Conservation (phyloP, 1,284 basidiomycete genomes). For the Ceratobasidium sp. region DNA sequence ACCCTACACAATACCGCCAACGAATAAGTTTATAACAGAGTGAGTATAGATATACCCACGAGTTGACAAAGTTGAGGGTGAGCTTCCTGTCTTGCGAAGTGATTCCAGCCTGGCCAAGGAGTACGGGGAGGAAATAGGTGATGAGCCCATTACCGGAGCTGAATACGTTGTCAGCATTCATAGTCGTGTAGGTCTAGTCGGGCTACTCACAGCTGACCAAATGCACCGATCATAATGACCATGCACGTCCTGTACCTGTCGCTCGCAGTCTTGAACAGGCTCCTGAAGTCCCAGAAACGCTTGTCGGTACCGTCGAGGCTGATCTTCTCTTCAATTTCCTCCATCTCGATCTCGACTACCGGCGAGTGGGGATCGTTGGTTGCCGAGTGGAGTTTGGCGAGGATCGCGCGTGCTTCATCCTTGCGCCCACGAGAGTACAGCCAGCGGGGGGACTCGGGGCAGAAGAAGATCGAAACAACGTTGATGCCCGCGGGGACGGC, state of each 20-base stretch:
- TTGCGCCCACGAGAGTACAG: constrained; percentile 62
- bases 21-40: background rate
- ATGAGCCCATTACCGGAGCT: constrained; percentile 50
- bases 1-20: constrained; percentile 15
- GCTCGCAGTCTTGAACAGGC: constrained; percentile 61
- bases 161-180: background rate
- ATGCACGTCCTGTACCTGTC: constrained; percentile 65
- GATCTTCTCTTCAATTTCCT: constrained; percentile 67
- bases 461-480: constrained; percentile 61
- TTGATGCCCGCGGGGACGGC: constrained; percentile 63
- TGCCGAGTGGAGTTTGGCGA: constrained; percentile 64
- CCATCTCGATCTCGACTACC: constrained; percentile 65
- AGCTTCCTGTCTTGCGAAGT: constrained; percentile 60
- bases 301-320: constrained; percentile 57
- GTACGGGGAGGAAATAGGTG: constrained; percentile 65
- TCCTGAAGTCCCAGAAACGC: constrained; percentile 68
- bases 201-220: constrained; percentile 59
- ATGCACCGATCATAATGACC: constrained; percentile 65
- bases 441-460: constrained; percentile 70
- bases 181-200: constrained; percentile 55
- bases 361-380: constrained; percentile 64
- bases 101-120: constrained; percentile 63
- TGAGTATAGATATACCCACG: constrained; percentile 46
- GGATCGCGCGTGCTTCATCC: constrained; percentile 60
- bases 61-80: constrained; percentile 65